Evolutionary conservation across 2,329 filamentous ascomycete species (phyloP).

Genomic region (Orbilia brochopaga): DNA sequence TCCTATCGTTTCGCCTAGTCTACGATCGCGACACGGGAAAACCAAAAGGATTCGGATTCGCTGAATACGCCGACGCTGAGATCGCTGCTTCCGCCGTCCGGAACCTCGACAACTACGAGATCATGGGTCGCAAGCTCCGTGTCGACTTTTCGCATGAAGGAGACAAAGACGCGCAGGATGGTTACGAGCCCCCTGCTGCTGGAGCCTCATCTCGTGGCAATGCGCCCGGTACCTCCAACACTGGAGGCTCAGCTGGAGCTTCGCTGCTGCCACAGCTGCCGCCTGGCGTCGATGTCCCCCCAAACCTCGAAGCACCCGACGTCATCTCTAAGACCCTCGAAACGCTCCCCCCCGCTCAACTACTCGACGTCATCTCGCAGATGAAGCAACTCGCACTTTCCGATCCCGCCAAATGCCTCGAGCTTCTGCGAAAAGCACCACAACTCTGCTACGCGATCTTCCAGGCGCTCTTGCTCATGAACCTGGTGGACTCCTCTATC

Average conservation of each 20-base stretch:
- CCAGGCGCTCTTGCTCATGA: conserved; percentile 72
- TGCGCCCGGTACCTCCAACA: conserved; percentile 12
- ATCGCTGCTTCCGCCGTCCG: conserved; percentile 72
- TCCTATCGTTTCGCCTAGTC: conserved; percentile 72
- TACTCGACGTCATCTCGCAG: conserved; percentile 71
- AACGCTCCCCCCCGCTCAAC: conserved; percentile 67
- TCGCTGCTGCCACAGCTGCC: conserved; percentile 66
- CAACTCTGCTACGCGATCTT: conserved; percentile 75
- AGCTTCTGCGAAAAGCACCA: conserved; percentile 68
- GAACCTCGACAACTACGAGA: conserved; percentile 72
- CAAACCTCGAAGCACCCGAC: conserved; percentile 69
- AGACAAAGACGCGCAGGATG: conserved; percentile 64
- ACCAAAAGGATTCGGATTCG: conserved; percentile 73
- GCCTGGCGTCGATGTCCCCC: conserved; percentile 67
- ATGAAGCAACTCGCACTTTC: conserved; percentile 70
- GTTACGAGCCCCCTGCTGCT: conserved; percentile 55
- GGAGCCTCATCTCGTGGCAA: conserved; percentile 40
- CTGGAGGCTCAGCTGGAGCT: conserved; percentile 18
- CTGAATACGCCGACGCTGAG: conserved; percentile 71
- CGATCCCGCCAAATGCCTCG: conserved; percentile 68
- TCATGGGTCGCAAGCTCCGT: conserved; percentile 71
- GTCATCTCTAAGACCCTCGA: conserved; percentile 71
- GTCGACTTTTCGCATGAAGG: conserved; percentile 75
- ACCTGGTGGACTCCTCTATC: conserved; percentile 69
- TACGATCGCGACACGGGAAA: conserved; percentile 73